phyloP scores from a whole-genome alignment of 1,284 basidiomycete genomes.

The Heterobasidion annosum region DNA sequence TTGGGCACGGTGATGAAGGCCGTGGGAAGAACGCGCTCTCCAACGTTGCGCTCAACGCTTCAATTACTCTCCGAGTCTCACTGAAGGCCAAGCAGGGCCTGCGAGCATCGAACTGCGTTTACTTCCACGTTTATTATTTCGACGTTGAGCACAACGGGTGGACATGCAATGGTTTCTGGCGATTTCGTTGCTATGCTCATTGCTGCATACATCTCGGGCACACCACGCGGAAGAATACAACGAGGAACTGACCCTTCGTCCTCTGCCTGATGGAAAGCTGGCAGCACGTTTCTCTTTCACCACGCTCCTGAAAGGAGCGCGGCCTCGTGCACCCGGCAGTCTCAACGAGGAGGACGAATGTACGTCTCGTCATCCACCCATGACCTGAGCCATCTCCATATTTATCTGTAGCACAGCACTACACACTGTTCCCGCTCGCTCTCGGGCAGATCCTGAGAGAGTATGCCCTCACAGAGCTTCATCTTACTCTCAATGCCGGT shows the following conservation, averaged over 20 bases:
- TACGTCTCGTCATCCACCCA: constrained; percentile 19
- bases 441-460: constrained; percentile 82
- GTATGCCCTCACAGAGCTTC: constrained; percentile 79
- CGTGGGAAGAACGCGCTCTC: background rate
- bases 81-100: too few species aligned
- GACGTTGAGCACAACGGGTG: too few species aligned
- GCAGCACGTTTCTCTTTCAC: constrained; percentile 80
- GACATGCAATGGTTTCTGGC: background rate
- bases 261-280: constrained; percentile 80
- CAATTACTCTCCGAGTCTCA: too few species aligned
- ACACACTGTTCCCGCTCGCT: constrained; percentile 76
- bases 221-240: constrained; percentile 37
- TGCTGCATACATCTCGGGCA: background rate
- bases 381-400: background rate
- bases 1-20: background rate
- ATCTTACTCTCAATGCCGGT: constrained; percentile 83
- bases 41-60: too few species aligned
- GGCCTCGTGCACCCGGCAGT: constrained; percentile 44
- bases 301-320: constrained; percentile 46
- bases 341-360: constrained; percentile 43
- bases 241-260: constrained; percentile 68
- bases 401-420: constrained; percentile 56
- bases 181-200: background rate
- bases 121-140: too few species aligned
- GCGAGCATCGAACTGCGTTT: too few species aligned